Percentiles rank a stretch among this genome's conserved stretches.
Evolutionary conservation across 371 early-diverging fungal species (phyloP).

Genomic region (Synchytrium microbalum): DNA sequence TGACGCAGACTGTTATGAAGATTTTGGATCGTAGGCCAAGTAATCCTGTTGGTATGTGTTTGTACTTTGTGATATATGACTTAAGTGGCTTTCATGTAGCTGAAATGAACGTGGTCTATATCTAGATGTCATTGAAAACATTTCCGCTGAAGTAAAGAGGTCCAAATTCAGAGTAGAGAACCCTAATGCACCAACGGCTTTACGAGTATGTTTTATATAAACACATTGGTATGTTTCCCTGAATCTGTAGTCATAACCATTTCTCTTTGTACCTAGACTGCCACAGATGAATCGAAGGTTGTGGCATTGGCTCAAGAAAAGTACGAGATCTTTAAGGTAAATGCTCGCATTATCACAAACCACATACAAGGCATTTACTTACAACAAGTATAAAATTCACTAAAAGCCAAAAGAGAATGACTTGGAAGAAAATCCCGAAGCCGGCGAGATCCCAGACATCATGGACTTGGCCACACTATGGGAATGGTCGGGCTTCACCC

Average conservation of each 20-base stretch:
- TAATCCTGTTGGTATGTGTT: slow-evolving; percentile 33
- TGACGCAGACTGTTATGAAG: slow-evolving; percentile 30
- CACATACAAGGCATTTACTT: not conserved
- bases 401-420: not conserved
- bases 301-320: slow-evolving; percentile 10
- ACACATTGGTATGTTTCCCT: slow-evolving; percentile 6
- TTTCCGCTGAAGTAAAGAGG: slow-evolving; percentile 35
- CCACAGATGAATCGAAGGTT: not conserved
- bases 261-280: not conserved
- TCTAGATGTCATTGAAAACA: slow-evolving; percentile 33
- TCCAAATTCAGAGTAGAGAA: slow-evolving; percentile 26
- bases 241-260: slow-evolving; percentile 3
- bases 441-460: slow-evolving; percentile 49
- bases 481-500: slow-evolving; percentile 44
- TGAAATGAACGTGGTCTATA: not conserved
- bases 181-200: slow-evolving; percentile 20
- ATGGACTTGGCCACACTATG: slow-evolving; percentile 39
- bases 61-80: slow-evolving; percentile 4
- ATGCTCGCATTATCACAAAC: not conserved
- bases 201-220: slow-evolving; percentile 21
- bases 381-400: not conserved
- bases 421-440: slow-evolving; percentile 9
- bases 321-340: slow-evolving; percentile 16
- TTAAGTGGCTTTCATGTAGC: slow-evolving; percentile 3
- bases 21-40: slow-evolving; percentile 32